These are phyloP conservation scores for Ilex paraguariensis DNA, from an alignment of 305 asterid species.

Conservation along the genomic window DNA sequence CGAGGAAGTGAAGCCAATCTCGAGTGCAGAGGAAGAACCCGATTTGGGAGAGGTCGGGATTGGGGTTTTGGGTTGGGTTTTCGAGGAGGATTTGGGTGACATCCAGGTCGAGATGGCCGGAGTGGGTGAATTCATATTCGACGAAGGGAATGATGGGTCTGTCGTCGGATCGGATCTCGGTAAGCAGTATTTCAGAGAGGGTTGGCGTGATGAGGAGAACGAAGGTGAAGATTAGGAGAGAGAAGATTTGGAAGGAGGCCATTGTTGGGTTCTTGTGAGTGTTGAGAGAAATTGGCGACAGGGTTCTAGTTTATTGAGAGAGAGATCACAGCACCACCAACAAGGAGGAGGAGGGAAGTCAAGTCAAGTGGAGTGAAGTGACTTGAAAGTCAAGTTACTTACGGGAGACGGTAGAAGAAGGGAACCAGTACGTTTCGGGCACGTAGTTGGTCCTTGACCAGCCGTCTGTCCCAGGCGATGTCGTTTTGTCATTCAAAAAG, in stretches of 20 bases:
- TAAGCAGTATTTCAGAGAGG: constrained; percentile 52
- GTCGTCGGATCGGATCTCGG: constrained; percentile 59
- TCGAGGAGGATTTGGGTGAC: constrained; percentile 34
- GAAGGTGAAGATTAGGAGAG: constrained; percentile 20
- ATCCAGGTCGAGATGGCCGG: constrained; percentile 66
- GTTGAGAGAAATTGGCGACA: not conserved
- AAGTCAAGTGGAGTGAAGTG: not conserved
- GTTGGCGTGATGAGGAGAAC: constrained; percentile 24
- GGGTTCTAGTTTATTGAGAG: not conserved
- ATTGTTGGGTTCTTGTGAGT: constrained; percentile 1
- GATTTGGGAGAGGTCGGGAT: constrained; percentile 44
- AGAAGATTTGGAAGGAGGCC: constrained; percentile 11
- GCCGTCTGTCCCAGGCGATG: no score
- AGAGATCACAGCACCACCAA: not conserved
- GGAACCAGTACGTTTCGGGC: no score
- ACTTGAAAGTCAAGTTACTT: not conserved
- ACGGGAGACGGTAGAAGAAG: no score
- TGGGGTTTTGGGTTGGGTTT: constrained; percentile 16
- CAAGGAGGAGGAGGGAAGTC: not conserved
- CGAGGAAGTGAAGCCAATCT: constrained; percentile 60
- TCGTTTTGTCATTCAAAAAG: no score
- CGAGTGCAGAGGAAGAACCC: constrained; percentile 78
- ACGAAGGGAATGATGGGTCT: constrained; percentile 65
- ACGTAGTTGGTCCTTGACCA: no score
- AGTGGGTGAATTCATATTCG: constrained; percentile 77